Base-by-base conservation (phyloP, 2,329 filamentous ascomycete genomes). In the Escovopsis weberi region DNA sequence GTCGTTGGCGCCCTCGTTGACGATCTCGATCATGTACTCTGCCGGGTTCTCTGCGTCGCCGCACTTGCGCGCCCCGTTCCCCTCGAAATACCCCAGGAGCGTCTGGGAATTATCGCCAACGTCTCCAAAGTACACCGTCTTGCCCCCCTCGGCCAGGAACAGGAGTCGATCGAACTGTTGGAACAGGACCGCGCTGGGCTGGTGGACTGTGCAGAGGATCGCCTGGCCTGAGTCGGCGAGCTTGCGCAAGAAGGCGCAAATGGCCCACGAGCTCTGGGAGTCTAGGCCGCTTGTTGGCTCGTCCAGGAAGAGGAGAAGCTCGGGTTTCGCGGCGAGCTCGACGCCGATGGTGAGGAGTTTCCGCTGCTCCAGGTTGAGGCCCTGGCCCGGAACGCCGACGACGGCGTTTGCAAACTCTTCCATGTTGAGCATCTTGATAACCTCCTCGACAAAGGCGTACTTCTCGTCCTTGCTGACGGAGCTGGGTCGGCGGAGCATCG, bases 11-110 rank as follows among this genome's bases (percentile, higher is more conserved):
- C 61, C 60, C 8, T 61, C 57, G 43, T 67, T 67, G 41, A 68
- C 65, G 12, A 70, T 58, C 49, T 74, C 67, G 6, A 86, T 68
- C 75, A 86, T 85, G 63, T 76, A 86, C 59, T 87, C 82, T 2
- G 82, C 82, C 0, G 82, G 82, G 50, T 86, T 86, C 46, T 81
- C 80, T 1, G 75, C 68, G 2, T 68, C 58, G 8, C 65, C 67
- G 45, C 81, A 82, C 38, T 63, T 59, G 3, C 73, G 65, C 1
- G 74, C 78, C 4, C 81, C 82, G 43, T 82, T 73, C 10, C 59
- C 53, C 53, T 80, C 74, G 45, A 88, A 87, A 57, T 82, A 82
- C 35, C 66, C 61, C 1, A 75, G 66, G 40, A 83, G 58, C 0
- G 63, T 74, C 3, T 61, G 60, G 0, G 76, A 79, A 48, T 78